Base-by-base conservation (phyloP, 768 basidiomycete genomes). In the Porphyrellus cyaneotinctus region DNA sequence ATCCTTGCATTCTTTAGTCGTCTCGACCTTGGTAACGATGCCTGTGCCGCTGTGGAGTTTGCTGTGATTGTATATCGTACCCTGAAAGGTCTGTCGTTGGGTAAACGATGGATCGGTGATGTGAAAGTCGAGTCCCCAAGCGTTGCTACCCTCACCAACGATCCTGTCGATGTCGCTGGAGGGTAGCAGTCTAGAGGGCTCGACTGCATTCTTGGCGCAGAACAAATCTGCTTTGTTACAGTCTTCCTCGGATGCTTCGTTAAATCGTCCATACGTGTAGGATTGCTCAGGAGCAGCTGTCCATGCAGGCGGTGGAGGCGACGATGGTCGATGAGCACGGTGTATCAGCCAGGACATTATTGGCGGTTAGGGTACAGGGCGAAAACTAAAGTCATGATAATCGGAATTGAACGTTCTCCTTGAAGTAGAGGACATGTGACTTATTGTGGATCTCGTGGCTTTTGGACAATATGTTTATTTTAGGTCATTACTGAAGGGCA, bases 161-260 rank as follows among this genome's bases (percentile, higher is more conserved):
- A 87, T 83, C 47, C 70, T 70, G 51, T 85, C 83, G 18, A 85
- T 65, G n/a, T 70, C 62, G 43, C 72, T 61, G 0, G 83, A 81
- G 1, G 84, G 70, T 5, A 87, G 66, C 15, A 84, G 69, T 38
- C 66, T 66, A 0, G 84, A 75, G 3, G 68, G 58, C 15, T 75
- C 61, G 0, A 73, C 61, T 0, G 78, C 73, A 44, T 78, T 57
- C 35, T 54, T 39, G 11, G 36, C 31, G 59, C 84, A 85, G 61
- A 83, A 87, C 1, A 54, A 53, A 56, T 81, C 73, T 2, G 79
- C 85, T 13, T 70, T 69, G 50, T 75, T 65, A 57, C 70, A 86
- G 56, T 84, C 82, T 2, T 78, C 70, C n/a, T 76, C 75, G 0
- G 80, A 64, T 2, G 84, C 85, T 55, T 87, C 85, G 43, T 74